Evolutionary conservation across 2,329 filamentous ascomycete genomes (phyloP).

Genomic region (Xylaria sp.): DNA sequence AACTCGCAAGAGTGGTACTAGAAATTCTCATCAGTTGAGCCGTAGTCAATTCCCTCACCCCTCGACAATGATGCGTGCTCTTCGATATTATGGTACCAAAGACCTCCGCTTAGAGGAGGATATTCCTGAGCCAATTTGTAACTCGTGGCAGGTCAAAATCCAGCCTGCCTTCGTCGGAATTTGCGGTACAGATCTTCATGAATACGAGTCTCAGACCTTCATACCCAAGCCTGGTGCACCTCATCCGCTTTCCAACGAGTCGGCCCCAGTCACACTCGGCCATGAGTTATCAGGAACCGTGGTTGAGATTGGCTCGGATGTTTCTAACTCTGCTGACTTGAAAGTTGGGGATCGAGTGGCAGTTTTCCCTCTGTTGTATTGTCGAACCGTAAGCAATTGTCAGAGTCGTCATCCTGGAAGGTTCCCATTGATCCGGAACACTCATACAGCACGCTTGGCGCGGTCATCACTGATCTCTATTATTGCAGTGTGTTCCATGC

Average conservation of each 20-base stretch:
- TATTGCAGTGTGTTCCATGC: slow-evolving; percentile 62
- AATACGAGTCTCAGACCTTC: slow-evolving; percentile 49
- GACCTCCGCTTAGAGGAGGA: slow-evolving; percentile 40
- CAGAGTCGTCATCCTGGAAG: neutral
- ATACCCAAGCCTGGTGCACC: slow-evolving; percentile 52
- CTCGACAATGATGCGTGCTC: slow-evolving; percentile 37
- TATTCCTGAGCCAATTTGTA: slow-evolving; percentile 40
- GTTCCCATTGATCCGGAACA: neutral
- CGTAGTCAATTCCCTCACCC: neutral
- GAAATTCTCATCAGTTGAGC: neutral
- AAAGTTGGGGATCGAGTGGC: slow-evolving; percentile 67
- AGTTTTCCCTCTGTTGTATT: slow-evolving; percentile 70
- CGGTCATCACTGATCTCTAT: neutral
- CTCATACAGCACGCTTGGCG: neutral
- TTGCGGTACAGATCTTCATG: slow-evolving; percentile 52
- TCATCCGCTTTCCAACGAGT: slow-evolving; percentile 68
- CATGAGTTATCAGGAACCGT: slow-evolving; percentile 74
- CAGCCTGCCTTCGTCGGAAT: slow-evolving; percentile 51
- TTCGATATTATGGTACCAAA: slow-evolving; percentile 41
- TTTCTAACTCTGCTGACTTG: slow-evolving; percentile 54
- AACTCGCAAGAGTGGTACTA: neutral
- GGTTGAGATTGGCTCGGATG: slow-evolving; percentile 65
- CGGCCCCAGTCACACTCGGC: slow-evolving; percentile 69
- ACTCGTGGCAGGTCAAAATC: slow-evolving; percentile 43
- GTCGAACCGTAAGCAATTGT: slow-evolving; percentile 51